Evolutionary conservation across 164 flowering plant species (phyloP), one percentile per base, ranked within the genome.

Genomic region (Vitis labrusca): DNA sequence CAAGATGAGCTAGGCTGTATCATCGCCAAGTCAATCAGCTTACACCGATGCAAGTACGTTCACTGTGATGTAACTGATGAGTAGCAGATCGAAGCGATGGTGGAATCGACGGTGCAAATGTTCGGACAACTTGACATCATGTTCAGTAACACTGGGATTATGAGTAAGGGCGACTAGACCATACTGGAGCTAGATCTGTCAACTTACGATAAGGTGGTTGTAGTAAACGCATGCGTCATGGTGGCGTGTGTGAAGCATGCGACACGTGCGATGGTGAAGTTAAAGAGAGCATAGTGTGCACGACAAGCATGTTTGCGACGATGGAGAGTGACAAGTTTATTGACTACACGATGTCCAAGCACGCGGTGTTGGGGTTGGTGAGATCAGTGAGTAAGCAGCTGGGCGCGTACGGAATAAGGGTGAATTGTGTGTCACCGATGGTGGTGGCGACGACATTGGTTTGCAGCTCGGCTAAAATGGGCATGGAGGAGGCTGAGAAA

Each of bases 171-270:
- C 37, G 59, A 68, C 1, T 83, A 79, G 63, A 52, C 64, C 2
- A 23, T 83, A 10, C 74, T 83, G 2, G 83, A 81, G 9, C 70
- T 84, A 4, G 86, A 85, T 59, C 30, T 85, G 0, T 7, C 72
- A 1, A 8, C n/a, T 0, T 59, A 68, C 47, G 86, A 83, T 58
- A 65, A 63, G 9, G 11, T 79, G 12, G 29, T 79, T 3, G 70
- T 76, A 0, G 56, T 81, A 19, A 85, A 87, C 67, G 81, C 61
- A 1, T 74, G 86, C 0, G 89, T 85, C 5, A 70, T 76, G 81
- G 85, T 80, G 0, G 76, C 79, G 12, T 72, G 85, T 30, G 79
- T 87, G 54, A 87, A 87, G 71, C 83, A 85, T 67, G 89, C 89
- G 17, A 89, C 79, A 11, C 78, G 80, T 2, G 86, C 73, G 14